Evolutionary conservation across 208 protist species (phyloP), one percentile per base, ranked within the genome.

Genomic region (Crithidia expoeki): DNA sequence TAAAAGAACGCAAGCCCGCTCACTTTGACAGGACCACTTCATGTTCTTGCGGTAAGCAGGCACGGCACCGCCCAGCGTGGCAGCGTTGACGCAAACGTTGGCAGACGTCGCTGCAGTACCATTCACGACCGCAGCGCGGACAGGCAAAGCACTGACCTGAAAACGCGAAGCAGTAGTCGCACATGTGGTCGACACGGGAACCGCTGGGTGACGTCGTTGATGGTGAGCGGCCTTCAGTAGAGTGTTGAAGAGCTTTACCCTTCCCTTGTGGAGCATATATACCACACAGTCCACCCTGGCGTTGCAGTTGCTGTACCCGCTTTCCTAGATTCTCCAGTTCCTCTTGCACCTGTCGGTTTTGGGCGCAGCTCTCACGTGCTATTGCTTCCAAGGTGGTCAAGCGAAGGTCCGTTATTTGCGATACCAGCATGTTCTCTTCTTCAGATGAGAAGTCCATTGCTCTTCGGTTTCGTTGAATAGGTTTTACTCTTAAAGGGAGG

Each of bases 41-140:
- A 3, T 44, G 46, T 23, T 25, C 7, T 9, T 27, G n/a, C 5
- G 12, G 30, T 2, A 14, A 25, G 33, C 47, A 57, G 5, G 47
- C 49, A 25, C 61, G 38, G 65, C 86, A 92, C n/a, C 83, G 65
- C 17, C 76, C 38, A 6, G 57, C 64, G 61, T 92, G 86, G 6
- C 69, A 49, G 59, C 74, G 55, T 12, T 49, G n/a, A 28, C 88
- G 82, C n/a, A 93, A 63, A 14, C 76, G 68, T 47, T 81, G 73
- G 50, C 88, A 93, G 21, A 51, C 65, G 32, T 64, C 76, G 46
- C 88, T 90, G 63, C 88, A 93, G 64, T 93, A 93, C 84, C 84
- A 93, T 79, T 93, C 88, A 9, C 74, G 73, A 2, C 76, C 66
- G 52, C 88, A 93, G 0, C 21, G 50, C 16, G 78, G 71, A 40